Evolutionary conservation across 768 basidiomycete species (phyloP), one percentile per base, ranked within the genome.

Genomic region (Peribolospora kevripleyi): DNA sequence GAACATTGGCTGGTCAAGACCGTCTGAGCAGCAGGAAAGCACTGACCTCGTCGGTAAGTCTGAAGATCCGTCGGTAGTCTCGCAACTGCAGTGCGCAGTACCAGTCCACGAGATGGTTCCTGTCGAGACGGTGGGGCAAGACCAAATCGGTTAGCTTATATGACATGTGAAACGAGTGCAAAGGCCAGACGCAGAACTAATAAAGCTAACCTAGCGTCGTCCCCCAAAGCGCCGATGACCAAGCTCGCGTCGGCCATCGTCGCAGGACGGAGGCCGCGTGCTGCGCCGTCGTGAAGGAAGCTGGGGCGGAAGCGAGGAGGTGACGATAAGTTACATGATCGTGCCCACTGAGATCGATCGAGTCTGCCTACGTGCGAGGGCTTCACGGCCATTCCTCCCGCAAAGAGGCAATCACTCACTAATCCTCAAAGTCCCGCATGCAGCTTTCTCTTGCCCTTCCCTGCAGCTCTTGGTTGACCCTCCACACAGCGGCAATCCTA

Each of bases 1-100:
- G 25, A 25, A 25, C 25, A 25, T 25, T 25, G 25, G 10, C 13
- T 42, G 46, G 39, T 48, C 8, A 46, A 13, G 40, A 14, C 36
- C 40, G 42, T 1, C 48, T 25, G n/a, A 39, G 10, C 41, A 10
- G 10, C 47, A 14, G 42, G 10, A n/a, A 25, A 40, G 46, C 37
- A 50, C 61, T 14, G 38, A 68, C 87, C 68, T 97, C 93, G 59
- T 93, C 88, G 5, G 79, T 80, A 6, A 83, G 77, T 51, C 83
- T 78, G 70, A 98, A 97, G 64, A 98, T 90, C 25, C 88, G 80
- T 8, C 88, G 80, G 65, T 97, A 98, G 65, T 97, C 93, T 65
- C 86, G 85, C 37, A 98, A 73, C 61, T 93, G 85, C 11, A 90
- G 74, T 7, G 81, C 77, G 25, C 85, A 79, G 62, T 93, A 93